Percentiles rank a stretch among this genome's conserved stretches.
phyloP scores from a whole-genome alignment of 371 early-diverging fungal genomes.

The Mortierella sp. region DNA sequence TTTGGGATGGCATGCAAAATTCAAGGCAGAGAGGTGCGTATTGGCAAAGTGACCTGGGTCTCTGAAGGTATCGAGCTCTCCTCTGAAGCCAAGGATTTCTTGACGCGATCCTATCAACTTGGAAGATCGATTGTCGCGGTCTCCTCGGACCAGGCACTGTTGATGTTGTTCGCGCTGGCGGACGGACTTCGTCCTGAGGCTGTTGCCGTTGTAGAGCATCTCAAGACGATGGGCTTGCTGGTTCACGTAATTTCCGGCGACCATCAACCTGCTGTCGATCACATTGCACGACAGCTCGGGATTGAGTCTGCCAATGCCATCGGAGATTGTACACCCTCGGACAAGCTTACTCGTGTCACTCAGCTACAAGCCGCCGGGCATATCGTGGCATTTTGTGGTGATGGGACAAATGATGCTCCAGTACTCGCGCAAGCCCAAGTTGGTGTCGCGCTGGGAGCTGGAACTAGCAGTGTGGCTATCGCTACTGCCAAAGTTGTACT shows the following conservation, averaged over 20 bases:
- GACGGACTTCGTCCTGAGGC: slow-evolving; percentile 20
- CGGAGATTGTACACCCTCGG: slow-evolving; percentile 4
- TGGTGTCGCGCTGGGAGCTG: slow-evolving; percentile 14
- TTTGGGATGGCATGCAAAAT: neutral
- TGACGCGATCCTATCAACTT: neutral
- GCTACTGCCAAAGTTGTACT: slow-evolving; percentile 18
- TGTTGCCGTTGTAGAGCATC: slow-evolving; percentile 14
- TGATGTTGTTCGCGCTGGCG: slow-evolving; percentile 11
- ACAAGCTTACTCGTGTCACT: neutral
- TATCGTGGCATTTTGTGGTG: slow-evolving; percentile 12
- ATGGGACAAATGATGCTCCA: slow-evolving; percentile 20
- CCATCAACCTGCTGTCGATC: slow-evolving; percentile 1
- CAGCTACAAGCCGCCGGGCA: neutral
- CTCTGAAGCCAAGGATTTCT: neutral
- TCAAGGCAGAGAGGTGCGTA: neutral
- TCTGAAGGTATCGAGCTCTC: neutral
- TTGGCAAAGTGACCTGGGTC: neutral
- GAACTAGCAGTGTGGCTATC: slow-evolving; percentile 19
- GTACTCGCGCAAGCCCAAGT: slow-evolving; percentile 18
- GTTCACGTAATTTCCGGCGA: neutral
- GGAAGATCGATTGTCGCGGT: neutral
- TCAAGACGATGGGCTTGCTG: slow-evolving; percentile 6
- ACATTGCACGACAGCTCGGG: neutral
- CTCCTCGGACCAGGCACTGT: slow-evolving; percentile 1
- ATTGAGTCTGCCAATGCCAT: neutral